These are phyloP conservation scores for Neurospora sp. DNA, from an alignment of 495 filamentous ascomycete species.

Conservation along the genomic window DNA sequence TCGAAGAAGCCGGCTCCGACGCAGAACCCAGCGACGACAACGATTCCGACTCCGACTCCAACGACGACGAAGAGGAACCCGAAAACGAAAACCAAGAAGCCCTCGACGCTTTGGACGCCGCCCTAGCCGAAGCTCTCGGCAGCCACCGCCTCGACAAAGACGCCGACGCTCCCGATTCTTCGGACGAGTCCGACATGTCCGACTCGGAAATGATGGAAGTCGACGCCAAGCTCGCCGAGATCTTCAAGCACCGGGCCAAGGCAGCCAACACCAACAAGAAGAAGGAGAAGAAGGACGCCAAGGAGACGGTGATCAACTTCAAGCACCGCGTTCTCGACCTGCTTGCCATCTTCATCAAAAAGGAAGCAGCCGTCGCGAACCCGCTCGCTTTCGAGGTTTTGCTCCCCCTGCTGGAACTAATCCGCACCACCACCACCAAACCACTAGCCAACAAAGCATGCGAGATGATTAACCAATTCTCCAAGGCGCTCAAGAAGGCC, in stretches of 20 bases:
- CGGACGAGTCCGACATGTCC: slow-evolving; percentile 68
- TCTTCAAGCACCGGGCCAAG: slow-evolving; percentile 65
- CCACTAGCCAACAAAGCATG: slow-evolving; percentile 64
- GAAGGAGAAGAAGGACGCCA: slow-evolving; percentile 74
- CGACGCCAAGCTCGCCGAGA: slow-evolving; percentile 67
- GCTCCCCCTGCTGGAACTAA: slow-evolving; percentile 44
- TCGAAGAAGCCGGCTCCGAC: slow-evolving; percentile 31
- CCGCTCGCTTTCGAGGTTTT: slow-evolving; percentile 55
- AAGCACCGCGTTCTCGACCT: slow-evolving; percentile 89
- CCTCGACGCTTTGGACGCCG: slow-evolving; percentile 60
- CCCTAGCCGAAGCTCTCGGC: slow-evolving; percentile 63
- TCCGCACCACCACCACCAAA: slow-evolving; percentile 52
- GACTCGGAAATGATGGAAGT: slow-evolving; percentile 93
- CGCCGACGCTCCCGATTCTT: slow-evolving; percentile 38
- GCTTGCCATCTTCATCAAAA: slow-evolving; percentile 75
- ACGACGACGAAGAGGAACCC: slow-evolving; percentile 14
- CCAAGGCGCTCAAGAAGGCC: slow-evolving; percentile 56
- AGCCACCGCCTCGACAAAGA: slow-evolving; percentile 48
- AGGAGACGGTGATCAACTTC: slow-evolving; percentile 86
- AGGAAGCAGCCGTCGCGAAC: slow-evolving; percentile 55
- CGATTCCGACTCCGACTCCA: slow-evolving; percentile 13
- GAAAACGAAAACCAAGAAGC: slow-evolving; percentile 39
- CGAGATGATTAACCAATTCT: slow-evolving; percentile 56
- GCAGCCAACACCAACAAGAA: slow-evolving; percentile 45
- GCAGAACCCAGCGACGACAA: slow-evolving; percentile 32